Base-by-base conservation (phyloP, 2,329 filamentous ascomycete species). In the Sporothrix protearum region DNA sequence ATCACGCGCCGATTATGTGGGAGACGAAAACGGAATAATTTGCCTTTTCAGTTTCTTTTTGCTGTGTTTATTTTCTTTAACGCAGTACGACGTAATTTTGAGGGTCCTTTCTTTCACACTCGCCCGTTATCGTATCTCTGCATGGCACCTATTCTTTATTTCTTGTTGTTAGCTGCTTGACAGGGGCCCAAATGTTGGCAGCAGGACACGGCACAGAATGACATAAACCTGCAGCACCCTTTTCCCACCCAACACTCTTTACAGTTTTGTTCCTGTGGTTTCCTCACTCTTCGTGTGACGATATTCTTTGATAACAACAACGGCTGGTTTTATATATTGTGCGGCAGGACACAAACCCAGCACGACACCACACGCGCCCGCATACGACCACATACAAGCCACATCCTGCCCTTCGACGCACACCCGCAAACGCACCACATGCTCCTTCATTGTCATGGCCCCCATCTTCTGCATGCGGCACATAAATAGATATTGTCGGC, bases 241-340 rank as follows among this genome's bases (percentile, higher is more conserved):
- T 22, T 63, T 47, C 8, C 19, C 22, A 12, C 22, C 2, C 22
- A n/a, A 14, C 28, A 36, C 3, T 19, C 47, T 22, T 51, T 53
- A 19, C 8, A 6, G 19, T 53, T 12, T 2, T 22, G 8, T 5
- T 3, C 28, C 28, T 53, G 8, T 25, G 8, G 28, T n/a, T n/a
- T 33, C 59, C n/a, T n/a, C n/a, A n/a, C n/a, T 47, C n/a, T 8
- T 30, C 49, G 66, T 61, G 39, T 69, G 36, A 47, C 68, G 51
- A 25, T 47, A 47, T 28, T 12, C 10, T 61, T 30, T 57, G 30
- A 33, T 45, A 33, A 64, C 30, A 63, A 22, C 5, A 42, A 63
- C 10, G 57, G 19, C 33, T 2, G 10, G 19, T 55, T 12, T 59
- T 22, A 16, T 25, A 28, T 28, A 63, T 42, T 5, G 12, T 63